Evolutionary conservation across 2,329 filamentous ascomycete genomes (phyloP).

Genomic region (Diaporthe eres): DNA sequence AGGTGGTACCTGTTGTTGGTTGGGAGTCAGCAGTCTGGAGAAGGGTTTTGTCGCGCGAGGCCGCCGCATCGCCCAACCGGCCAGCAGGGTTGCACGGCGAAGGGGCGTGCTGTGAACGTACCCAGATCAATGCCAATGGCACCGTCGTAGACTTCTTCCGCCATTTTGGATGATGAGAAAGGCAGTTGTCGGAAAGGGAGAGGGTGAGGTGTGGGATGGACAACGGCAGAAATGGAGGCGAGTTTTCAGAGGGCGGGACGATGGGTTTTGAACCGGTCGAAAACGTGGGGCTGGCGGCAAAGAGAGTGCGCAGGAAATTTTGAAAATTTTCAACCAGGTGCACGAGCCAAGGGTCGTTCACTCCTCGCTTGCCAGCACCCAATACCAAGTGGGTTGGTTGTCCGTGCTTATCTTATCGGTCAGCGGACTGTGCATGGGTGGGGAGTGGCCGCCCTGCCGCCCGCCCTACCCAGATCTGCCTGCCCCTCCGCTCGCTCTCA

Average conservation of each 20-base stretch:
- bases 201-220: slow-evolving; percentile 36
- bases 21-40: slow-evolving; percentile 42
- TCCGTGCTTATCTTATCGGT: slow-evolving; percentile 24
- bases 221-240: slow-evolving; percentile 34
- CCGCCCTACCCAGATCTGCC: background rate
- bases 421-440: slow-evolving; percentile 6
- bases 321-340: slow-evolving; percentile 40
- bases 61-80: background rate
- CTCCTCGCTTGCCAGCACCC: background rate
- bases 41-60: slow-evolving; percentile 10
- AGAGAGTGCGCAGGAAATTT: slow-evolving; percentile 38
- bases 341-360: slow-evolving; percentile 35
- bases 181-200: slow-evolving; percentile 34
- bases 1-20: slow-evolving; percentile 85
- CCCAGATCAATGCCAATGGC: slow-evolving; percentile 99
- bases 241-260: slow-evolving; percentile 32
- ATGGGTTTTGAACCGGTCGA: slow-evolving; percentile 41
- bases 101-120: slow-evolving; percentile 62
- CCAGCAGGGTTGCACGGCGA: background rate
- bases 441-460: background rate
- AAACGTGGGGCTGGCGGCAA: slow-evolving; percentile 39
- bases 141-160: slow-evolving; percentile 99
- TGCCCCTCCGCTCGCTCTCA: background rate
- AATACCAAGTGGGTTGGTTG: background rate
- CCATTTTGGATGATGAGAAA: slow-evolving; percentile 73